These are phyloP conservation scores for Vaccinium vitisidaea DNA, from an alignment of 148 eudicot species.

Conservation along the genomic window DNA sequence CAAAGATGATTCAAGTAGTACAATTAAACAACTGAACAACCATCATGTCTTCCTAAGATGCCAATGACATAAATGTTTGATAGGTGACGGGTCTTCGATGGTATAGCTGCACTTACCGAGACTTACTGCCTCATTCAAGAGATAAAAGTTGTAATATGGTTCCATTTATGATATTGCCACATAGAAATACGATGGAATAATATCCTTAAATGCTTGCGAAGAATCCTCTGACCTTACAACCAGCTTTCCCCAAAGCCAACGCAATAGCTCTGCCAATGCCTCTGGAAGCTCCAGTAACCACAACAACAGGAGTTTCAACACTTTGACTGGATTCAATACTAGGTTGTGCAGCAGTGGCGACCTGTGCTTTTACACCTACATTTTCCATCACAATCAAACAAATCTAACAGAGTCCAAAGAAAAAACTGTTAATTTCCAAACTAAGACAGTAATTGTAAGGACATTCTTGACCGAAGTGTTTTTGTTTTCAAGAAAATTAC, in stretches of 20 bases:
- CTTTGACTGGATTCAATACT: constrained; percentile 38
- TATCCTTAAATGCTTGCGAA: not conserved
- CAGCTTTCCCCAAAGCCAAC: constrained; percentile 84
- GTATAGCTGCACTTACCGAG: not conserved
- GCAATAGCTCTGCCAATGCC: constrained; percentile 95
- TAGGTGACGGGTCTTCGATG: not conserved
- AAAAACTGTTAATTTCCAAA: not conserved
- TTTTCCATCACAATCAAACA: not conserved
- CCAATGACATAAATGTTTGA: not conserved
- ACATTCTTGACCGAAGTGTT: not conserved
- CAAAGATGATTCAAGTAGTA: not conserved
- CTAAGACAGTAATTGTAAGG: not conserved
- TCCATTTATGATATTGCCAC: not conserved
- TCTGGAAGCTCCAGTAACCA: constrained; percentile 96
- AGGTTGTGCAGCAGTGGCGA: constrained; percentile 57
- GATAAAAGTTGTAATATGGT: not conserved
- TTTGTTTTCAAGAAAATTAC: not conserved
- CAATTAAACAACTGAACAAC: not conserved
- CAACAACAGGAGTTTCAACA: constrained; percentile 76
- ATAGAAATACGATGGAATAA: not conserved
- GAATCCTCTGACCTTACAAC: constrained; percentile 65
- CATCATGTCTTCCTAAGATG: not conserved
- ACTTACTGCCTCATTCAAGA: not conserved
- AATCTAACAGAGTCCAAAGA: not conserved
- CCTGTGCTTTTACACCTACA: constrained; percentile 60